A percentile compares a stretch with the other conserved stretches of the same genome.
phyloP scores from a whole-genome alignment of 495 filamentous ascomycete species.

The Gamarada debralockiae region DNA sequence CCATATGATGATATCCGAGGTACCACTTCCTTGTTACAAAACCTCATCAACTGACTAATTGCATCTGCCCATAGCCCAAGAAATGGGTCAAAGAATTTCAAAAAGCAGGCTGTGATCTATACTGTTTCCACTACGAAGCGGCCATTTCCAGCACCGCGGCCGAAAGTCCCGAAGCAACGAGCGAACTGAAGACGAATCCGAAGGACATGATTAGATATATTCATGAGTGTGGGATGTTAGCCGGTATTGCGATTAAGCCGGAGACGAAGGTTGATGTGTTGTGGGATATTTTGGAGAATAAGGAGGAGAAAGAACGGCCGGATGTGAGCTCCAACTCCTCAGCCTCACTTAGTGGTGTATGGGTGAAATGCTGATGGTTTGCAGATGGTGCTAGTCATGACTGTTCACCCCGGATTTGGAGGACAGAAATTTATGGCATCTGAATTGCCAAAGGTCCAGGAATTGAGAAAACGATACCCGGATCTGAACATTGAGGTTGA shows the following conservation, averaged over 20 bases:
- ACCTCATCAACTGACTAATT: background rate
- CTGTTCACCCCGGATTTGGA: slow-evolving; percentile 94
- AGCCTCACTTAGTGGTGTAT: background rate
- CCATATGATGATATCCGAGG: slow-evolving; percentile 99
- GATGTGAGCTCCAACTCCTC: slow-evolving; percentile 63
- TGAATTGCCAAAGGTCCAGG: slow-evolving; percentile 88
- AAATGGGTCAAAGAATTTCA: slow-evolving; percentile 97
- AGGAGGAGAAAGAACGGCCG: slow-evolving; percentile 69
- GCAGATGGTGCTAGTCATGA: slow-evolving; percentile 99
- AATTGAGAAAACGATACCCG: slow-evolving; percentile 79
- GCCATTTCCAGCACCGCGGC: slow-evolving; percentile 80
- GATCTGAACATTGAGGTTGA: slow-evolving; percentile 96
- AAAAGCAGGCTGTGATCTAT: slow-evolving; percentile 90
- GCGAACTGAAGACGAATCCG: slow-evolving; percentile 67
- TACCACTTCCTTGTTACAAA: slow-evolving; percentile 38
- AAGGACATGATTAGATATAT: slow-evolving; percentile 85
- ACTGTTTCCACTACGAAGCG: slow-evolving; percentile 99
- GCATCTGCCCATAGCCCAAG: slow-evolving; percentile 62
- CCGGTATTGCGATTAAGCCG: slow-evolving; percentile 94
- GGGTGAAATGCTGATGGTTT: background rate
- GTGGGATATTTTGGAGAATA: slow-evolving; percentile 78
- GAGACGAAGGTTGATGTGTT: slow-evolving; percentile 85
- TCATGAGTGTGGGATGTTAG: slow-evolving; percentile 82
- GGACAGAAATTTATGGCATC: slow-evolving; percentile 98
- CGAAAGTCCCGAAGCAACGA: slow-evolving; percentile 64